Percentiles rank a stretch among this genome's conserved stretches.
phyloP scores from a whole-genome alignment of 1,284 basidiomycete genomes.

The Papiliotrema fonsecae region DNA sequence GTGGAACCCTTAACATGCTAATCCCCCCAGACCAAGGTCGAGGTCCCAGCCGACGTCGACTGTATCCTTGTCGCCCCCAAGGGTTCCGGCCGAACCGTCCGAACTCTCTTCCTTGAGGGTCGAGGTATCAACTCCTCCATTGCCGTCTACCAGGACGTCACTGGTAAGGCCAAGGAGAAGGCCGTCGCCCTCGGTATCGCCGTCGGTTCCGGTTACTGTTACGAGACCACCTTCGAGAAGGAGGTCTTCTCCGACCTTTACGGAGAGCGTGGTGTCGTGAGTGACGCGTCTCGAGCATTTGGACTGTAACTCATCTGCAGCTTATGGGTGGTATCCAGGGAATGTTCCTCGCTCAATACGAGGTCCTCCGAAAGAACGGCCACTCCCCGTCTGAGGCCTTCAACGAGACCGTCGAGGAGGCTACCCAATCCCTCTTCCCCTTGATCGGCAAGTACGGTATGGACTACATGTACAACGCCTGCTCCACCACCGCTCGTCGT shows the following conservation, averaged over 20 bases:
- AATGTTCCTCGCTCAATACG: constrained; percentile 96
- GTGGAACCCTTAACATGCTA: no score
- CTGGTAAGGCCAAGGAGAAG: constrained; percentile 96
- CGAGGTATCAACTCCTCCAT: constrained; percentile 59
- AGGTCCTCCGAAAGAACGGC: constrained; percentile 96
- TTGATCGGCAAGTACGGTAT: constrained; percentile 94
- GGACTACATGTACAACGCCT: constrained; percentile 99
- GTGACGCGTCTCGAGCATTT: constrained; percentile 42
- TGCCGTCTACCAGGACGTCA: constrained; percentile 69
- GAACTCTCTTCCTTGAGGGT: constrained; percentile 99
- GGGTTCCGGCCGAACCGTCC: constrained; percentile 97
- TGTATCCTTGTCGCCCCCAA: constrained; percentile 99
- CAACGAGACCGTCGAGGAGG: constrained; percentile 99
- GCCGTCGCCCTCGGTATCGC: constrained; percentile 91
- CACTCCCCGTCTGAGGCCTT: constrained; percentile 95
- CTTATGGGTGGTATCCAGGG: constrained; percentile 99
- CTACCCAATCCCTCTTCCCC: constrained; percentile 96
- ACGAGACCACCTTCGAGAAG: constrained; percentile 98
- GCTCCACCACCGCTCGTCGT: constrained; percentile 97
- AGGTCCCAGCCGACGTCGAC: constrained; percentile 89
- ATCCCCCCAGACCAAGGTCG: constrained; percentile 64
- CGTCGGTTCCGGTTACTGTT: constrained; percentile 77
- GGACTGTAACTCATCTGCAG: constrained; percentile 52
- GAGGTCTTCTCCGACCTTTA: constrained; percentile 99
- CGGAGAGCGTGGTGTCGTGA: constrained; percentile 96